Evolutionary conservation across 176 grass and related monocot species (phyloP).

Genomic region (Stipa capillata): DNA sequence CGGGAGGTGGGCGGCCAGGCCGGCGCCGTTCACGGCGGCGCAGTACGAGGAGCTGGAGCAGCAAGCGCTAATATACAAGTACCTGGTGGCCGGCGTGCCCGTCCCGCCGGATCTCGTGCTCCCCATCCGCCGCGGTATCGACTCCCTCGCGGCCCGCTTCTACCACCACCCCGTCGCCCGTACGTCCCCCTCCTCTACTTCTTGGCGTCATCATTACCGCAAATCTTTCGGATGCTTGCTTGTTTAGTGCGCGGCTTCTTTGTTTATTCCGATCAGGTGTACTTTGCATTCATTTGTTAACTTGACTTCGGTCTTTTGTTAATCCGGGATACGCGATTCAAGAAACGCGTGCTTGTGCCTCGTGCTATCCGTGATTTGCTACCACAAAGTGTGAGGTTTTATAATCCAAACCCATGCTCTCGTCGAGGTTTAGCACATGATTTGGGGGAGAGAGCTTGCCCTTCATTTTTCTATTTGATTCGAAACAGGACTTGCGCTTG

Average conservation of each 20-base stretch:
- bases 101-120: conserved; percentile 70
- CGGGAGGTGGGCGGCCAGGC: conserved; percentile 16
- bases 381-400: not conserved
- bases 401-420: not conserved
- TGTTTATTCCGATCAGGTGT: conserved; percentile 50
- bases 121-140: conserved; percentile 57
- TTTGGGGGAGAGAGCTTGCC: not conserved
- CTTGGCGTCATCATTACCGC: not conserved
- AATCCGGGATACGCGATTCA: conserved; percentile 25
- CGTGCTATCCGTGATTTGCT: conserved; percentile 12
- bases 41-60: conserved; percentile 83
- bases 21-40: conserved; percentile 60
- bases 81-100: conserved; percentile 65
- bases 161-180: conserved; percentile 45
- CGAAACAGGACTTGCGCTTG: not conserved
- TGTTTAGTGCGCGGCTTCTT: too few relatives aligned
- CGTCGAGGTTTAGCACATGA: not conserved
- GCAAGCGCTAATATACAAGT: conserved; percentile 82
- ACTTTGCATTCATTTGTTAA: conserved; percentile 38
- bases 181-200: not conserved
- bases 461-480: conserved; percentile 2
- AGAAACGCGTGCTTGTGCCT: conserved; percentile 17
- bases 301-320: conserved; percentile 29
- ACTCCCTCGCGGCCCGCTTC: conserved; percentile 57
- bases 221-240: not conserved